These are phyloP conservation scores for Hygrophoropsis aurantiaca DNA, from an alignment of 768 basidiomycete species.

Conservation along the genomic window DNA sequence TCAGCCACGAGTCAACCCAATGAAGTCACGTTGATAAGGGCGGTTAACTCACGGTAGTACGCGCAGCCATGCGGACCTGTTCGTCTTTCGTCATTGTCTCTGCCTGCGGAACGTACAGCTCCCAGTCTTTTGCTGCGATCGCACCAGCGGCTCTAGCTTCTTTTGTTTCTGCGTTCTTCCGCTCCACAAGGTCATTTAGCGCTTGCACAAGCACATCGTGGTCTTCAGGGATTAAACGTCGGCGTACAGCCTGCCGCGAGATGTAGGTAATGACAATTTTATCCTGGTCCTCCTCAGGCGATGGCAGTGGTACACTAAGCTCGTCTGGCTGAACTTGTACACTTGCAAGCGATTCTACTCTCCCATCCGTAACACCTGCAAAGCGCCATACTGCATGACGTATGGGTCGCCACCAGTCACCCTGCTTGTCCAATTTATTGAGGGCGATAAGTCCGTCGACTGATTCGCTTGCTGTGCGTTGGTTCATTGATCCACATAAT, in stretches of 20 bases:
- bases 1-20: neutral
- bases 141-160: neutral
- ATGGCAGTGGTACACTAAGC: conserved; percentile 19
- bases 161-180: conserved; percentile 28
- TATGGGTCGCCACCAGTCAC: conserved; percentile 81
- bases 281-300: conserved; percentile 39
- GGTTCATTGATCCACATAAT: conserved; percentile 61
- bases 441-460: conserved; percentile 48
- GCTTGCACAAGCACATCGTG: conserved; percentile 54
- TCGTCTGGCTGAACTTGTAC: conserved; percentile 8
- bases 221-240: conserved; percentile 53
- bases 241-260: conserved; percentile 55
- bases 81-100: conserved; percentile 74
- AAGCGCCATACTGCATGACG: conserved; percentile 65
- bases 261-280: conserved; percentile 73
- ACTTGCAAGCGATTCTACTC: conserved; percentile 31
- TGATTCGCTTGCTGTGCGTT: conserved; percentile 73
- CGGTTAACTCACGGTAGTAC: conserved; percentile 62
- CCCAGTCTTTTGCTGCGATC: conserved; percentile 42
- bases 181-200: conserved; percentile 48
- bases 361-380: conserved; percentile 45
- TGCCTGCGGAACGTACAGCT: conserved; percentile 58
- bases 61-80: conserved; percentile 62
- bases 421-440: conserved; percentile 31
- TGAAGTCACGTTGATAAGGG: neutral